These are phyloP conservation scores for Salix udensis DNA, from an alignment of 345 rosid genomes.

Conservation along the genomic window DNA sequence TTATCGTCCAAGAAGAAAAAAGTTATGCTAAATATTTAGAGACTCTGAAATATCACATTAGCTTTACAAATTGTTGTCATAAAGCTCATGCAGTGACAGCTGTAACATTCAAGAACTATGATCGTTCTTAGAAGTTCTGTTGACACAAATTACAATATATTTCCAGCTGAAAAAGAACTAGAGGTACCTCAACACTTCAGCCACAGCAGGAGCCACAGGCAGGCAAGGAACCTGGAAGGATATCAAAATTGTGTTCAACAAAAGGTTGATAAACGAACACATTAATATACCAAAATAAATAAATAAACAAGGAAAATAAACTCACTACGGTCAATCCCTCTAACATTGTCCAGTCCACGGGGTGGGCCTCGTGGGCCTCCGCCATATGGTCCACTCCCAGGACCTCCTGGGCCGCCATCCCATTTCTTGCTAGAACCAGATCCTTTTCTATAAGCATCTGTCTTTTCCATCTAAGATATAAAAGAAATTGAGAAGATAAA, in stretches of 20 bases:
- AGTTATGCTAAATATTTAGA: background rate
- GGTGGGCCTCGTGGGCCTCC: conserved; percentile 73
- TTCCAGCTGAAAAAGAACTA: background rate
- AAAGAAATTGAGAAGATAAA: background rate
- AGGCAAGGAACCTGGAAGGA: conserved; percentile 53
- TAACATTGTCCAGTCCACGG: conserved; percentile 72
- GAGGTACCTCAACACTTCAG: background rate
- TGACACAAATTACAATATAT: background rate
- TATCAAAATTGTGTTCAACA: background rate
- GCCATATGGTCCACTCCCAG: conserved; percentile 65
- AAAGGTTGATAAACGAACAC: no score
- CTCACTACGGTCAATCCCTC: conserved; percentile 70
- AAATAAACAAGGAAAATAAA: background rate
- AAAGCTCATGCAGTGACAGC: background rate
- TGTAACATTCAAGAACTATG: background rate
- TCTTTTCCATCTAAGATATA: conserved; percentile 69
- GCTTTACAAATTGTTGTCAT: background rate
- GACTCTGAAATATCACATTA: background rate
- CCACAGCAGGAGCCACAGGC: conserved; percentile 86
- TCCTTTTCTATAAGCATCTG: conserved; percentile 63
- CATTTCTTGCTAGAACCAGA: conserved; percentile 73
- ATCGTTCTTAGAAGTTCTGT: background rate
- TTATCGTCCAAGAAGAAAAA: background rate
- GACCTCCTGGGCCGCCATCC: conserved; percentile 84
- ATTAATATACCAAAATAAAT: background rate